Conservation (phyloP, 768 basidiomycete species). For the Termitomyces titanicus region DNA sequence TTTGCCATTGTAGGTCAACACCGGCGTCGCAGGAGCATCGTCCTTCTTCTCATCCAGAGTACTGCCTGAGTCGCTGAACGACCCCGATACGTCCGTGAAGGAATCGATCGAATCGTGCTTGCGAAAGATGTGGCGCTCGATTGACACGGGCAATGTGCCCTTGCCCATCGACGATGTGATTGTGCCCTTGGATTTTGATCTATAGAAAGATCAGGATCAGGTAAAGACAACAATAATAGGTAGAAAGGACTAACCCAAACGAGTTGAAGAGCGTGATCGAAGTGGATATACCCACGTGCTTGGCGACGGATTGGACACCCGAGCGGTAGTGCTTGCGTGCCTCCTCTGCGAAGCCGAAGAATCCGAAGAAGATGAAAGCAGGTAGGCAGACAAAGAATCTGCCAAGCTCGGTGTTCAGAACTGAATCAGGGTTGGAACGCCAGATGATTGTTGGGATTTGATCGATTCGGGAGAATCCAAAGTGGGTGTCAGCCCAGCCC, state of each 20-base stretch:
- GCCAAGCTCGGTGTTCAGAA: conserved; percentile 25
- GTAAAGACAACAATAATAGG: neutral
- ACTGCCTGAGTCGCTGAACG: conserved; percentile 36
- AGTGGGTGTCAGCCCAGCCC: conserved; percentile 53
- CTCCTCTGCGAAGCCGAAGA: conserved; percentile 54
- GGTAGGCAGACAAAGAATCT: conserved; percentile 38
- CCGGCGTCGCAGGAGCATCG: conserved; percentile 24
- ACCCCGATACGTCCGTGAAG: conserved; percentile 39
- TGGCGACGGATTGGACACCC: conserved; percentile 28
- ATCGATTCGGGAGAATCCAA: conserved; percentile 38
- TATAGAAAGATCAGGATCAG: neutral
- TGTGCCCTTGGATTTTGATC: conserved; percentile 23
- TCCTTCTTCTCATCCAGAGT: conserved; percentile 24
- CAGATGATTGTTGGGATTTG: conserved; percentile 35
- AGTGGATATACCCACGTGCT: conserved; percentile 22
- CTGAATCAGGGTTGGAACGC: conserved; percentile 19
- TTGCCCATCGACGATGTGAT: conserved; percentile 19
- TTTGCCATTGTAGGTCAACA: conserved; percentile 33
- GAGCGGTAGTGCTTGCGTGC: conserved; percentile 41
- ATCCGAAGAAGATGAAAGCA: conserved; percentile 46
- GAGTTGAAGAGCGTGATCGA: conserved; percentile 21
- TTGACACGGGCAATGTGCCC: conserved; percentile 38
- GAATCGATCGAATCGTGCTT: conserved; percentile 49
- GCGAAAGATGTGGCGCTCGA: conserved; percentile 40
- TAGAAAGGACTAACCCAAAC: conserved; percentile 18